phyloP scores from a whole-genome alignment of 139 green algal genomes.

The Chlamydomonas urium region DNA sequence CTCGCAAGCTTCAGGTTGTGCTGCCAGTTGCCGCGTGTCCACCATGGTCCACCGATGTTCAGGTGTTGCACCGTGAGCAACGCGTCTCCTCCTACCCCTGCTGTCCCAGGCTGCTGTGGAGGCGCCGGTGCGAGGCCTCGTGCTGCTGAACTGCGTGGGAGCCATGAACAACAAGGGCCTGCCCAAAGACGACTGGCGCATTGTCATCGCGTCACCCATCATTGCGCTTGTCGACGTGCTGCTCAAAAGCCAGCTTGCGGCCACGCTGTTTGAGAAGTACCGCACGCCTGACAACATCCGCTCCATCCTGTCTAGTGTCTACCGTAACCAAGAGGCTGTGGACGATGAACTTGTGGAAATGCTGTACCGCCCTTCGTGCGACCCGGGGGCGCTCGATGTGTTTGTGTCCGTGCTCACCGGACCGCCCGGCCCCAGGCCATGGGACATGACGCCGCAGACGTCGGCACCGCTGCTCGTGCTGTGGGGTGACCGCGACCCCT shows the following conservation, averaged over 20 bases:
- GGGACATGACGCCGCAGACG: slow-evolving; percentile 57
- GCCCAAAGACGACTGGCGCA: slow-evolving; percentile 74
- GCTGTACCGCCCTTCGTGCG: slow-evolving; percentile 15
- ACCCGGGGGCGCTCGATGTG: slow-evolving; percentile 66
- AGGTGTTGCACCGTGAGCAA: neutral
- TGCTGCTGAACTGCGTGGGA: slow-evolving; percentile 79
- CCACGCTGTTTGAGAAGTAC: slow-evolving; percentile 68
- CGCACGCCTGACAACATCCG: slow-evolving; percentile 57
- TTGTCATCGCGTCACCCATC: slow-evolving; percentile 71
- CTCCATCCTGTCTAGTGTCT: slow-evolving; percentile 37
- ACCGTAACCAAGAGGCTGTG: slow-evolving; percentile 49
- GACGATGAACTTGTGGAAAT: slow-evolving; percentile 80
- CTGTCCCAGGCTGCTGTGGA: slow-evolving; percentile 20
- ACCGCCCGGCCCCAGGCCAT: slow-evolving; percentile 76
- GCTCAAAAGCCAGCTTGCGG: slow-evolving; percentile 50
- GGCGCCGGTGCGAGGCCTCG: slow-evolving; percentile 40
- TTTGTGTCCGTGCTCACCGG: slow-evolving; percentile 86
- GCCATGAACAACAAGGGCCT: slow-evolving; percentile 92
- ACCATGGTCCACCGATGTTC: too few relatives aligned
- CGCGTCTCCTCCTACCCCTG: neutral
- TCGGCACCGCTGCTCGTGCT: slow-evolving; percentile 73
- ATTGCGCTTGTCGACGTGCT: slow-evolving; percentile 87
- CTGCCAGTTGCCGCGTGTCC: too few relatives aligned
- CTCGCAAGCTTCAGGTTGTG: too few relatives aligned
- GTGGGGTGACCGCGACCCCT: slow-evolving; percentile 81